Conservation (phyloP, 495 filamentous ascomycete genomes). For the Podospora conica region DNA sequence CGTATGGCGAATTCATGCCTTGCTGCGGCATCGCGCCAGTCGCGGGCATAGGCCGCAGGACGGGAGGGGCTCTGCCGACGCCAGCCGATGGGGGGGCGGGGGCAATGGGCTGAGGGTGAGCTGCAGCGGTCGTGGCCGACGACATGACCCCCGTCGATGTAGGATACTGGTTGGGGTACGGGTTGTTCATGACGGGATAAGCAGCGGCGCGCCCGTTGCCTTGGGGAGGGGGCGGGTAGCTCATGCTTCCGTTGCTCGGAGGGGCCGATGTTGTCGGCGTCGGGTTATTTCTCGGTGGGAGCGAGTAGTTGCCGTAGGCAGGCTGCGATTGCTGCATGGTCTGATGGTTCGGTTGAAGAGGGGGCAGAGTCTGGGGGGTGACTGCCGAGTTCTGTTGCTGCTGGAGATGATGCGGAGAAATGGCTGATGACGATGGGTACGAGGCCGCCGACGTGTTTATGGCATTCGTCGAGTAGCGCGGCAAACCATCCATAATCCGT, state of each 20-base stretch:
- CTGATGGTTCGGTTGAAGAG: constrained; percentile 58
- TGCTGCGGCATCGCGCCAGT: constrained; percentile 49
- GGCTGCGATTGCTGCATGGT: constrained; percentile 47
- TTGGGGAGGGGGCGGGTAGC: constrained; percentile 52
- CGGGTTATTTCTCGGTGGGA: constrained; percentile 56
- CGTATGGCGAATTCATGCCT: constrained; percentile 45
- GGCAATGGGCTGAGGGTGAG: constrained; percentile 66
- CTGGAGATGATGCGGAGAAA: constrained; percentile 23
- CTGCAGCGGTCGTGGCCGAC: constrained; percentile 57
- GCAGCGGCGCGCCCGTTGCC: constrained; percentile 48
- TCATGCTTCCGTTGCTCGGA: constrained; percentile 52
- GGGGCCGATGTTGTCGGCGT: constrained; percentile 58
- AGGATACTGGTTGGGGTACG: constrained; percentile 54
- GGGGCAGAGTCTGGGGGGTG: constrained; percentile 64
- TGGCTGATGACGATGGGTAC: constrained; percentile 29
- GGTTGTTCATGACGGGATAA: constrained; percentile 42
- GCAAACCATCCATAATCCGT: constrained; percentile 37
- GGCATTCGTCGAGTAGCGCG: constrained; percentile 31
- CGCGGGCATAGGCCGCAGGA: constrained; percentile 57
- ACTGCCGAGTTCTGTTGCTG: constrained; percentile 42
- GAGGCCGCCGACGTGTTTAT: constrained; percentile 35
- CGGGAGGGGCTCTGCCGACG: constrained; percentile 47
- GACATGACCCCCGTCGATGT: constrained; percentile 59
- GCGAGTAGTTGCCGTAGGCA: constrained; percentile 54
- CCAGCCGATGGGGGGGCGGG: constrained; percentile 57